Conservation (phyloP, 192 early-diverging fungal species). For the Helicostylum pulchrum region DNA sequence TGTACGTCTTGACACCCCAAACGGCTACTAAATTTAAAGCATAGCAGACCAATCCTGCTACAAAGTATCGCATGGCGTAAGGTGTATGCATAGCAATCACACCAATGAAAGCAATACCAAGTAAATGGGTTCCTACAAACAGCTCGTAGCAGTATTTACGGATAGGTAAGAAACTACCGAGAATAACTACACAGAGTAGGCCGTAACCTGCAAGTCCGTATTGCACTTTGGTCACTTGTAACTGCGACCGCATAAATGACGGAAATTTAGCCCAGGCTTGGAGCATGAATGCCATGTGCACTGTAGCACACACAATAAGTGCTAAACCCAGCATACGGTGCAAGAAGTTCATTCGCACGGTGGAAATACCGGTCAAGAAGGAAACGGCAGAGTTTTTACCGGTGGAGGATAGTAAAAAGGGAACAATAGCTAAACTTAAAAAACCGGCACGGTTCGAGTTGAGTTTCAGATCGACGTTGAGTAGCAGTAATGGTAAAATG, state of each 20-base stretch:
- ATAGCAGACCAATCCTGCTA: conserved; percentile 42
- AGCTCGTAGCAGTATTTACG: conserved; percentile 43
- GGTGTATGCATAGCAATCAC: conserved; percentile 51
- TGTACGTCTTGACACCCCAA: conserved; percentile 42
- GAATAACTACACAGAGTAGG: conserved; percentile 44
- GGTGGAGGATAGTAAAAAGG: conserved; percentile 47
- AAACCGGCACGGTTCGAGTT: conserved; percentile 54
- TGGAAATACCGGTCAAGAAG: conserved; percentile 44
- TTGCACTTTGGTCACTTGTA: conserved; percentile 37
- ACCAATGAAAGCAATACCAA: conserved; percentile 44
- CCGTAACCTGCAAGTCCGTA: conserved; percentile 48
- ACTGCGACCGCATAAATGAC: conserved; percentile 15
- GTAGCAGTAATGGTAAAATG: conserved; percentile 30
- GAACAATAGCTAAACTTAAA: conserved; percentile 41
- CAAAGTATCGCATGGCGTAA: conserved; percentile 51
- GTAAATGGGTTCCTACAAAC: conserved; percentile 46
- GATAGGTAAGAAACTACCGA: conserved; percentile 46
- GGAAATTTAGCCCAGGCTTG: conserved; percentile 36
- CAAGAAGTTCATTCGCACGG: conserved; percentile 40
- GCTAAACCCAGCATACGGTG: conserved; percentile 43
- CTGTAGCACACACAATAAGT: conserved; percentile 36
- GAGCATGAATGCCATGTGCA: conserved; percentile 49
- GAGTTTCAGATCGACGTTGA: conserved; percentile 35
- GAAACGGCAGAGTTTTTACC: conserved; percentile 48
- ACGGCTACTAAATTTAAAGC: conserved; percentile 40